A percentile compares a stretch with the other conserved stretches of the same genome.
Evolutionary conservation across 352 stramenopile genomes (phyloP).

Genomic region (Phytophthora aleatoria): DNA sequence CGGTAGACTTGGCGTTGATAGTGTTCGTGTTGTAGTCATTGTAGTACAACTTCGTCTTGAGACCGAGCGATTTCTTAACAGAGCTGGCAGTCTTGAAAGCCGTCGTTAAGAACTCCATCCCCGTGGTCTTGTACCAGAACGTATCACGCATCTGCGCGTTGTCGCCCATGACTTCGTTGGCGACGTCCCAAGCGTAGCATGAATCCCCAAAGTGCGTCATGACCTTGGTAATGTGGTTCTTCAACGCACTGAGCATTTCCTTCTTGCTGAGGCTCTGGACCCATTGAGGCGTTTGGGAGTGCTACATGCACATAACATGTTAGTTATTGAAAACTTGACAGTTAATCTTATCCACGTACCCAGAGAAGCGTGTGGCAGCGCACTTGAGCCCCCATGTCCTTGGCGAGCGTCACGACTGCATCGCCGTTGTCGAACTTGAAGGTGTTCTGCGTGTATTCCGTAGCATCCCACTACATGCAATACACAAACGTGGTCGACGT

Average conservation of each 20-base stretch:
- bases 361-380: conserved; percentile 39
- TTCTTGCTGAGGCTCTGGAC: conserved; percentile 30
- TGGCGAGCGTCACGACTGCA: conserved; percentile 23
- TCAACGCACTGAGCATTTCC: conserved; percentile 31
- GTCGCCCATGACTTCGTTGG: conserved; percentile 41
- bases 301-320: conserved; percentile 12
- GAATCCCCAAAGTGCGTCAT: conserved; percentile 39
- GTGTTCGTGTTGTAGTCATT: conserved; percentile 41
- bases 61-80: conserved; percentile 31
- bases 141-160: conserved; percentile 29
- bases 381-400: conserved; percentile 29
- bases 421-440: conserved; percentile 29
- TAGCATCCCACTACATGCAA: conserved; percentile 28
- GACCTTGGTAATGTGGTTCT: conserved; percentile 40
- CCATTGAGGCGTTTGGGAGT: conserved; percentile 36
- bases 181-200: conserved; percentile 42
- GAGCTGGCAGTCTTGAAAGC: conserved; percentile 35
- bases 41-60: conserved; percentile 37
- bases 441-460: conserved; percentile 19
- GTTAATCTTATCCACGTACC: conserved; percentile 14
- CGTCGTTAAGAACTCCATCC: conserved; percentile 36
- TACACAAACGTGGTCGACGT: neutral
- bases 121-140: conserved; percentile 42
- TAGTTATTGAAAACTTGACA: neutral
- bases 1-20: conserved; percentile 38